A percentile compares a stretch with the other conserved stretches of the same genome.
phyloP scores from a whole-genome alignment of 2,329 filamentous ascomycete genomes.

The Hortaea werneckii region DNA sequence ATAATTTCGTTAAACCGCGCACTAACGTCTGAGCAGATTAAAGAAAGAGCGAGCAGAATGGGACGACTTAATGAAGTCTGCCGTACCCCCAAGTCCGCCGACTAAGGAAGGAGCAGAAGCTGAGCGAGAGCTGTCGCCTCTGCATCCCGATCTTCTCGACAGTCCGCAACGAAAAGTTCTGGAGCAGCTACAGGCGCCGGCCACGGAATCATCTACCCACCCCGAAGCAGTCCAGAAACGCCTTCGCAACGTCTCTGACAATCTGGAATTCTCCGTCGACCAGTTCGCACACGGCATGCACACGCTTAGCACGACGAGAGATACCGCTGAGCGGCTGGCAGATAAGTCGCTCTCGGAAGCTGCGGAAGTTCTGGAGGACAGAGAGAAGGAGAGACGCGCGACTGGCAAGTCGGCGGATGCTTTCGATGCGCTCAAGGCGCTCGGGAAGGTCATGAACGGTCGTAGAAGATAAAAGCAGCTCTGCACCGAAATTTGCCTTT shows the following conservation, averaged over 20 bases:
- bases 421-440: constrained; percentile 62
- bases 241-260: constrained; percentile 40
- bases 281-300: constrained; percentile 79
- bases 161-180: constrained; percentile 20
- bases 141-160: constrained; percentile 19
- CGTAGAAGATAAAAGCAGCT: constrained; percentile 9
- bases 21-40: constrained; percentile 45
- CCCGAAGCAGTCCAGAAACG: constrained; percentile 28
- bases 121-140: constrained; percentile 16
- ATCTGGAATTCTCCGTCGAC: constrained; percentile 72
- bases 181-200: constrained; percentile 13
- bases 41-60: constrained; percentile 74
- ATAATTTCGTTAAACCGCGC: neutral
- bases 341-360: constrained; percentile 62
- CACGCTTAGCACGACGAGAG: constrained; percentile 67
- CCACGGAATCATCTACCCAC: constrained; percentile 32
- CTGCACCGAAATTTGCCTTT: too few species aligned
- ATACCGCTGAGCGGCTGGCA: constrained; percentile 65
- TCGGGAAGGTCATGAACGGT: constrained; percentile 52
- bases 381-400: constrained; percentile 52
- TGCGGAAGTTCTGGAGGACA: constrained; percentile 59
- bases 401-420: constrained; percentile 64
- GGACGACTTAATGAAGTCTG: constrained; percentile 62
- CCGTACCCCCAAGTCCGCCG: constrained; percentile 28
- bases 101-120: constrained; percentile 2